These are phyloP conservation scores for Asterophora parasitica DNA, from an alignment of 768 basidiomycete genomes.

Conservation along the genomic window DNA sequence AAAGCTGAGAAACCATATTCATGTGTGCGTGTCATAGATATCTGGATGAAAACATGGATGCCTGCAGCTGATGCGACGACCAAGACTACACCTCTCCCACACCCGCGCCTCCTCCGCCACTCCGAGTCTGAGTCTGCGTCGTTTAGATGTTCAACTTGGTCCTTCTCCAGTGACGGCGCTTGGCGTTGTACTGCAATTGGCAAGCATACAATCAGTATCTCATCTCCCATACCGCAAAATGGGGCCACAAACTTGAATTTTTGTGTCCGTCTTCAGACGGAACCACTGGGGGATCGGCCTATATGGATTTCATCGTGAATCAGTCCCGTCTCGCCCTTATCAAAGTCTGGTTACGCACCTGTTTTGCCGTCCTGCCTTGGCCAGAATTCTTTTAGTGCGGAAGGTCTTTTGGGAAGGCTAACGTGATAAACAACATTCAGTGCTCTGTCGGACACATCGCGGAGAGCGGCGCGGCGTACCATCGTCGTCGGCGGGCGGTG, in stretches of 20 bases:
- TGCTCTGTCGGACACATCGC: background rate
- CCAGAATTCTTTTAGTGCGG: slow-evolving; percentile 94
- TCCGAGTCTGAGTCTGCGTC: background rate
- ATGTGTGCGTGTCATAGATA: slow-evolving; percentile 18
- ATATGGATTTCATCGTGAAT: slow-evolving; percentile 1
- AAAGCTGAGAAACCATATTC: slow-evolving; percentile 13
- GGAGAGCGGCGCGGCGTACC: slow-evolving; percentile 31
- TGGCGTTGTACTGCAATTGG: slow-evolving; percentile 73
- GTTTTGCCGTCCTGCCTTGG: slow-evolving; percentile 95
- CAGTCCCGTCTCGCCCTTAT: background rate
- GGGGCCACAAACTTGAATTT: slow-evolving; percentile 69
- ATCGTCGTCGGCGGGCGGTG: slow-evolving; percentile 41
- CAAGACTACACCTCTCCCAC: background rate
- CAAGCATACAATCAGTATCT: slow-evolving; percentile 7
- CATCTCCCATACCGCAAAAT: background rate
- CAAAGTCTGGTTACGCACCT: slow-evolving; percentile 48
- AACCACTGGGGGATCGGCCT: slow-evolving; percentile 99
- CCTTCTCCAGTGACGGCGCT: slow-evolving; percentile 98
- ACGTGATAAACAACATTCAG: slow-evolving; percentile 10
- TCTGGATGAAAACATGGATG: slow-evolving; percentile 17
- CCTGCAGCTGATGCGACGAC: slow-evolving; percentile 12
- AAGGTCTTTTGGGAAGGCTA: slow-evolving; percentile 99
- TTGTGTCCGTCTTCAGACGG: slow-evolving; percentile 92
- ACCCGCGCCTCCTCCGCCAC: slow-evolving; percentile 1
- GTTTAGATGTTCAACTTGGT: slow-evolving; percentile 96